Evolutionary conservation across 73 alveolate genomes (phyloP), one percentile per base, ranked within the genome.

Genomic region (Paramecium primaurelia): DNA sequence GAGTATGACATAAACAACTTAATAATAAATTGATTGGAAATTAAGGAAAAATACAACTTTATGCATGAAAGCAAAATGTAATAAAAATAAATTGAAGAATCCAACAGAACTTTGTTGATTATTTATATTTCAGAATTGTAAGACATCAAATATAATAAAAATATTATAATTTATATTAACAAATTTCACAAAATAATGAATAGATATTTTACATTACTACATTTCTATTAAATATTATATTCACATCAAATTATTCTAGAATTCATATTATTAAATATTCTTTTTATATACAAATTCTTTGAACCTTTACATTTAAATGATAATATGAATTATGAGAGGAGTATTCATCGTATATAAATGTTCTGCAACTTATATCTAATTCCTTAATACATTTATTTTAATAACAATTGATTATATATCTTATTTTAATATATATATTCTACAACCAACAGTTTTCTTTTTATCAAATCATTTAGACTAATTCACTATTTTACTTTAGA

Each of bases 241-340:
- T 20, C 47, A 75, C 68, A 4, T 54, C 44, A 5, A 30, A 42
- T 20, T 87, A 60, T 69, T 89, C 20, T 69, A 89, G 49, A 28
- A 89, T 47, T 86, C 92, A 89, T 51, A 71, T 44, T 71, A 71
- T 89, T 28, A 88, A 25, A 20, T 91, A 88, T 64, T 88, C 73
- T 44, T 88, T 91, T 45, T 88, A 2, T 34, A 86, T 1, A 88
- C 89, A 38, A 25, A 64, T 6, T 59, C 42, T 1, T 18, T 18
- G 88, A 37, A 47, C 91, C 93, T 42, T 77, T 34, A 25, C 94
- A 89, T 71, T 89, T 71, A 51, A 75, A 71, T 34, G 86, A 92
- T 36, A 64, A 58, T 8, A 71, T 40, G 64, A 71, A 89, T 42
- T 40, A 25, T 22, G 25, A 1, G 86, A 77, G n/a, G 38, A 2